phyloP scores from a whole-genome alignment of 108 stramenopile genomes.

The Discostella pseudostelligera region DNA sequence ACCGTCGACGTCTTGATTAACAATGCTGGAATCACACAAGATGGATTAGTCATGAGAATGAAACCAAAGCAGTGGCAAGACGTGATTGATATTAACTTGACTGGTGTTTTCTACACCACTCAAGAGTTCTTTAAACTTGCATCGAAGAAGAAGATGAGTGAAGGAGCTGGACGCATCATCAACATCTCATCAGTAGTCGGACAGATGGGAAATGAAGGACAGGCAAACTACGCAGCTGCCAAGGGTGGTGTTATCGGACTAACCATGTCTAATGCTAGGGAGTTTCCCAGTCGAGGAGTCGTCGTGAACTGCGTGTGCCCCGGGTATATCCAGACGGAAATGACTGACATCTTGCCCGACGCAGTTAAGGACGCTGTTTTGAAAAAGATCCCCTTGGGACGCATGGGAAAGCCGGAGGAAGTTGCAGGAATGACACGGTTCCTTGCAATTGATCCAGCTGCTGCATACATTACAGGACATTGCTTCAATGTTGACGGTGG shows the following conservation, averaged over 20 bases:
- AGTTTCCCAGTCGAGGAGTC: constrained; percentile 78
- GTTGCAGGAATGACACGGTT: constrained; percentile 87
- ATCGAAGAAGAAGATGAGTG: constrained; percentile 83
- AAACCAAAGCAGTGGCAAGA: constrained; percentile 91
- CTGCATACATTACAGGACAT: constrained; percentile 91
- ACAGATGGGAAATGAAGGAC: constrained; percentile 95
- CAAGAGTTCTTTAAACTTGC: constrained; percentile 91
- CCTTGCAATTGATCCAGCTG: constrained; percentile 90
- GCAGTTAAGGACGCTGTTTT: constrained; percentile 57
- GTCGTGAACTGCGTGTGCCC: constrained; percentile 89
- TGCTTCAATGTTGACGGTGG: constrained; percentile 96
- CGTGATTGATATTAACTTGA: constrained; percentile 95
- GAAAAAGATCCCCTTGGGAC: constrained; percentile 75
- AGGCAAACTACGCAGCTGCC: constrained; percentile 94
- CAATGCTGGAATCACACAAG: constrained; percentile 95
- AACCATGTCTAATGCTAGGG: constrained; percentile 89
- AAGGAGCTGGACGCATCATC: constrained; percentile 88
- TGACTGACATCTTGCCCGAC: constrained; percentile 72
- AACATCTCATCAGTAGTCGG: constrained; percentile 97
- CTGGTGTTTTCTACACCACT: constrained; percentile 94
- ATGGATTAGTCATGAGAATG: constrained; percentile 94
- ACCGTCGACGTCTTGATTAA: constrained; percentile 91
- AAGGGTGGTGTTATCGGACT: constrained; percentile 92
- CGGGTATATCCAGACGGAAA: constrained; percentile 89
- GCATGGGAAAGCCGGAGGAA: constrained; percentile 90